Base-by-base conservation (phyloP, 225 moss, liverwort and hornwort species). In the Takakia lepidozioides region DNA sequence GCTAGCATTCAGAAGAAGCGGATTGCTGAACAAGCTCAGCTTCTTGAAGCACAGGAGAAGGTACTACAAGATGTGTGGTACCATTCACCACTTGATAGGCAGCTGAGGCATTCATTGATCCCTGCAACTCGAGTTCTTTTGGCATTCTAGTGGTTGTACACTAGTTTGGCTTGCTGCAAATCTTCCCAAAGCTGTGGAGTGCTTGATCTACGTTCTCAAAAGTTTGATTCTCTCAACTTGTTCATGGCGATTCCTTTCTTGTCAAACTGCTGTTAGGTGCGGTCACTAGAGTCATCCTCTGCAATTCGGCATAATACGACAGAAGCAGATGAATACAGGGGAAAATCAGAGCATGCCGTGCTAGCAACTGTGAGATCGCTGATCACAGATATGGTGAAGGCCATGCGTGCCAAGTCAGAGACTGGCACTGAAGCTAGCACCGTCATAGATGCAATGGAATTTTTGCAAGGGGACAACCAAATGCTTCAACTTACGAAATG, bases 371-470 rank as follows among this genome's bases (percentile, higher is more conserved):
- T 83, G 44, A 73, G 78, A 22, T 62, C 68, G 29, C 56, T 93
- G 13, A 73, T 93, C 36, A 61, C 78, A 28, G 75, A 88, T 38
- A 93, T 93, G 88, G 81, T 88, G 48, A 82, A 71, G 57, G 23
- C 73, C 4, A 80, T 74, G 38, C 72, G 85, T 20, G 92, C 79
- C 8, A 70, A 73, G 62, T 62, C 54, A 25, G 69, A 64, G 43
- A 88, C 66, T 55, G 65, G 55, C 24, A 44, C 53, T 3, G 37
- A 79, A 18, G 67, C 69, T 51, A 57, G 61, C 18, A 65, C 43
- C 26, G 63, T 78, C 20, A 43, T 56, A 45, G 52, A 78, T 65
- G 73, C 65, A 20, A 56, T 81, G 27, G 67, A 60, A 16, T 67
- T 70, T 21, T 54, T 63, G 38, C 69, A 78, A 22, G 69, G 65